These are phyloP conservation scores for Ramichloridium luteum DNA, from an alignment of 2,329 filamentous ascomycete species.

Conservation along the genomic window DNA sequence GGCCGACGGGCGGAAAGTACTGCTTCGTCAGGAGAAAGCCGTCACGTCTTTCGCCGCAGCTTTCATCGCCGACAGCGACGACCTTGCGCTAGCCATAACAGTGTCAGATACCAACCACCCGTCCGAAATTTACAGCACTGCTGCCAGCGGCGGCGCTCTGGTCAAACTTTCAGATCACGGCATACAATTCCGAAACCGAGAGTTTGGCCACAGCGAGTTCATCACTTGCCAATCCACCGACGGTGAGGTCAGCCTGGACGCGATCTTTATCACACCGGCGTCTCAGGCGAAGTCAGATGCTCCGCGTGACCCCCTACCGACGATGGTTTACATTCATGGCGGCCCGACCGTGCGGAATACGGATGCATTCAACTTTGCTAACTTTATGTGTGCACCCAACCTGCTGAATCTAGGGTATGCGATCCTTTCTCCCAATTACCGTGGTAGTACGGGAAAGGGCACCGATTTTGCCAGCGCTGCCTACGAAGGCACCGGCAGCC, in stretches of 20 bases:
- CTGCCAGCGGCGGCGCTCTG: slow-evolving; percentile 10
- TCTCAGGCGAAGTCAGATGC: not conserved
- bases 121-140: slow-evolving; percentile 22
- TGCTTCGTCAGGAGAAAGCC: slow-evolving; percentile 5
- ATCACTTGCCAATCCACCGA: slow-evolving; percentile 21
- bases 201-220: slow-evolving; percentile 15
- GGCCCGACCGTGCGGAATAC: slow-evolving; percentile 24
- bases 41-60: slow-evolving; percentile 13
- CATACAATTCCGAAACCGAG: slow-evolving; percentile 8
- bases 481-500: slow-evolving; percentile 21
- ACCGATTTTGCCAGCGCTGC: slow-evolving; percentile 24
- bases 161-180: slow-evolving; percentile 16
- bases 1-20: slow-evolving; percentile 5
- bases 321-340: slow-evolving; percentile 27
- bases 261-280: slow-evolving; percentile 18
- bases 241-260: slow-evolving; percentile 20
- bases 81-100: slow-evolving; percentile 19
- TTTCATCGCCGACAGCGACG: slow-evolving; percentile 11
- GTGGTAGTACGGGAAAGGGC: slow-evolving; percentile 26
- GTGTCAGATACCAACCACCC: slow-evolving; percentile 19
- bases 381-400: slow-evolving; percentile 21
- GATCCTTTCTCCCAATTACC: slow-evolving; percentile 29
- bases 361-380: slow-evolving; percentile 20
- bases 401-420: slow-evolving; percentile 28
- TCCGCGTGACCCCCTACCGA: slow-evolving; percentile 19